Evolutionary conservation across 805 yeast genomes (phyloP).

Genomic region (Metschnikowia vanudenii): DNA sequence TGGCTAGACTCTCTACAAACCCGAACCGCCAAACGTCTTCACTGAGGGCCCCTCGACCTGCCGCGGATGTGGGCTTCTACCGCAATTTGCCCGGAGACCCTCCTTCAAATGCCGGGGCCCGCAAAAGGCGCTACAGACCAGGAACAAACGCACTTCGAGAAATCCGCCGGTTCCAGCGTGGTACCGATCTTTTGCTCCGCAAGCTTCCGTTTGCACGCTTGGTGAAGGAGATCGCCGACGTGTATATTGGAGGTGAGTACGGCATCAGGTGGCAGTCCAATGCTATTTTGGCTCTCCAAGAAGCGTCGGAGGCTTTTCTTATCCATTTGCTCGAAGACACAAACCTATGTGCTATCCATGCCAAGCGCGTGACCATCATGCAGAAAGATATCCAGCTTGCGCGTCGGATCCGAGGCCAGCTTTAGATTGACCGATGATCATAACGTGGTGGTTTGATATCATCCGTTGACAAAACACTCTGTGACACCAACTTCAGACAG

Average conservation of each 20-base stretch:
- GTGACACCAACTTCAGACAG: no score
- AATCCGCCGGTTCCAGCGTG: conserved; percentile 63
- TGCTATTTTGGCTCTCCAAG: conserved; percentile 76
- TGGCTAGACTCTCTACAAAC: conserved; percentile 19
- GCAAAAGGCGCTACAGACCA: conserved; percentile 49
- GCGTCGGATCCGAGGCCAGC: conserved; percentile 65
- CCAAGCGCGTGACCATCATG: conserved; percentile 91
- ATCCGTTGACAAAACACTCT: no score
- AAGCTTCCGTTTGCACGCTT: conserved; percentile 77
- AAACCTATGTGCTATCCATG: no score
- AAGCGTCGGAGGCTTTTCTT: conserved; percentile 76
- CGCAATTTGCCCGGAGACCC: conserved; percentile 60
- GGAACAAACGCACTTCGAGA: conserved; percentile 68
- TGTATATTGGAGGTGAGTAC: conserved; percentile 50
- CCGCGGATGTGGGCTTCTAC: conserved; percentile 35
- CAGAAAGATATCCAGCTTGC: conserved; percentile 80
- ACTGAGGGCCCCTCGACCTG: conserved; percentile 5
- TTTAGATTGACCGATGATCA: conserved; percentile 11
- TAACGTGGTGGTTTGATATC: no score
- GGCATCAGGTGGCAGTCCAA: conserved; percentile 76
- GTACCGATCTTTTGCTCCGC: conserved; percentile 64
- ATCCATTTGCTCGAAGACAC: conserved; percentile 76
- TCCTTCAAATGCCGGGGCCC: conserved; percentile 24
- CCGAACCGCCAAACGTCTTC: conserved; percentile 7
- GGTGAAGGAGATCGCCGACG: conserved; percentile 70